A percentile compares a stretch with the other conserved stretches of the same genome.
Conservation (phyloP, 208 protist species). For the Blastocrithidia nonstop region DNA sequence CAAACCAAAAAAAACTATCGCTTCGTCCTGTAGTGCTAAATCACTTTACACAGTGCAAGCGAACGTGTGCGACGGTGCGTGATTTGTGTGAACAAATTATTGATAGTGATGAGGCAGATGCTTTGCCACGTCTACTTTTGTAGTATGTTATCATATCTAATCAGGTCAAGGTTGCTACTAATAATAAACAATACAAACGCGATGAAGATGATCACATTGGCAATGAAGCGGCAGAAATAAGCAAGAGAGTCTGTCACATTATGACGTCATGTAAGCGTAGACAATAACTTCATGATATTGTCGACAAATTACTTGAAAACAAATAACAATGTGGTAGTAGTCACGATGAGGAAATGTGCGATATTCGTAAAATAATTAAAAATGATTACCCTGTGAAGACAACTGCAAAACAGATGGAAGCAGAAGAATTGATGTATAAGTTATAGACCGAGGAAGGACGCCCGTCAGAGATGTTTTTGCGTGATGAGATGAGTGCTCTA, state of each 20-base stretch:
- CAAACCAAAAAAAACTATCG: conserved; percentile 4
- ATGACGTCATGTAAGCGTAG: too few relatives aligned
- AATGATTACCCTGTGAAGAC: too few relatives aligned
- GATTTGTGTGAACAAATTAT: conserved; percentile 33
- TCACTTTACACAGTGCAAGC: conserved; percentile 36
- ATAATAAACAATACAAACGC: conserved; percentile 1
- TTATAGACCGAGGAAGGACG: conserved; percentile 25
- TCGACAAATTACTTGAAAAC: too few relatives aligned
- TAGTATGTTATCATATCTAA: background rate
- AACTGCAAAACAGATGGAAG: conserved; percentile 34
- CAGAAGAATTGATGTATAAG: conserved; percentile 60
- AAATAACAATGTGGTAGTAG: too few relatives aligned
- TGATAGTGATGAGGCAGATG: conserved; percentile 17
- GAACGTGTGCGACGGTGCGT: conserved; percentile 40
- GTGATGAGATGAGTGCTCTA: conserved; percentile 43
- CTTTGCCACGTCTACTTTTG: conserved; percentile 13
- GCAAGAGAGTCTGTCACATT: too few relatives aligned
- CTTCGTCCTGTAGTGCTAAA: conserved; percentile 7
- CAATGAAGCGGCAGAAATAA: too few relatives aligned
- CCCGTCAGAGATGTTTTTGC: conserved; percentile 33
- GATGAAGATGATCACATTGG: too few relatives aligned
- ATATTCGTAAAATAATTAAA: too few relatives aligned
- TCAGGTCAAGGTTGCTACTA: conserved; percentile 2
- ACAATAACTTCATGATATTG: too few relatives aligned
- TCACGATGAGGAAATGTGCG: too few relatives aligned